phyloP scores from a whole-genome alignment of 2,329 filamentous ascomycete species.

The Saccharata proteae region DNA sequence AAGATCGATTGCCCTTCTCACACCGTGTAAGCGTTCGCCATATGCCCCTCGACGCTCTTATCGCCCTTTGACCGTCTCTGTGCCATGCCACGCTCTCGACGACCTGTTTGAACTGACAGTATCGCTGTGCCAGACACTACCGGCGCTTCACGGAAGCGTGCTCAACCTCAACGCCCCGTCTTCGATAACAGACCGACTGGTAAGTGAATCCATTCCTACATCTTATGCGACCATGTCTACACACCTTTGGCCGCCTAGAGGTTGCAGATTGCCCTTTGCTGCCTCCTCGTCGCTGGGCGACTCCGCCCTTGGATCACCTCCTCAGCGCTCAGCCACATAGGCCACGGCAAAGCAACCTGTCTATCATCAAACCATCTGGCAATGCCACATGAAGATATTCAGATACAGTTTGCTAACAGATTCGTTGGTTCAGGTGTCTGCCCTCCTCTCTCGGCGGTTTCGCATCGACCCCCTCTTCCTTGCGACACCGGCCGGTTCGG shows the following conservation, averaged over 20 bases:
- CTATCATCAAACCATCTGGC: slow-evolving; percentile 3
- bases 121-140: slow-evolving; percentile 16
- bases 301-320: slow-evolving; percentile 19
- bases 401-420: slow-evolving; percentile 5
- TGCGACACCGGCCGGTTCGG: slow-evolving; percentile 29
- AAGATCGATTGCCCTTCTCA: slow-evolving; percentile 1
- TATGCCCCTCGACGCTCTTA: not conserved
- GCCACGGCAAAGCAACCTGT: slow-evolving; percentile 8
- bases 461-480: slow-evolving; percentile 16
- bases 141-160: slow-evolving; percentile 24
- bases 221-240: slow-evolving; percentile 20
- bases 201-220: slow-evolving; percentile 20
- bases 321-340: slow-evolving; percentile 19
- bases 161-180: slow-evolving; percentile 18
- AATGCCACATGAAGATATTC: not conserved
- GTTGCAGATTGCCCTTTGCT: slow-evolving; percentile 11
- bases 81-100: slow-evolving; percentile 1
- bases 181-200: slow-evolving; percentile 15
- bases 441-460: slow-evolving; percentile 19
- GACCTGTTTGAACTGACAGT: slow-evolving; percentile 6
- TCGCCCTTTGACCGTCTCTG: not conserved
- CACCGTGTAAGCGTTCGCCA: slow-evolving; percentile 3
- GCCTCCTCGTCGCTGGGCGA: slow-evolving; percentile 16
- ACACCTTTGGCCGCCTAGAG: slow-evolving; percentile 10
- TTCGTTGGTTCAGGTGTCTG: slow-evolving; percentile 10